Conservation (phyloP, 2,329 filamentous ascomycete species). For the Phaeosphaeriaceae sp. region DNA sequence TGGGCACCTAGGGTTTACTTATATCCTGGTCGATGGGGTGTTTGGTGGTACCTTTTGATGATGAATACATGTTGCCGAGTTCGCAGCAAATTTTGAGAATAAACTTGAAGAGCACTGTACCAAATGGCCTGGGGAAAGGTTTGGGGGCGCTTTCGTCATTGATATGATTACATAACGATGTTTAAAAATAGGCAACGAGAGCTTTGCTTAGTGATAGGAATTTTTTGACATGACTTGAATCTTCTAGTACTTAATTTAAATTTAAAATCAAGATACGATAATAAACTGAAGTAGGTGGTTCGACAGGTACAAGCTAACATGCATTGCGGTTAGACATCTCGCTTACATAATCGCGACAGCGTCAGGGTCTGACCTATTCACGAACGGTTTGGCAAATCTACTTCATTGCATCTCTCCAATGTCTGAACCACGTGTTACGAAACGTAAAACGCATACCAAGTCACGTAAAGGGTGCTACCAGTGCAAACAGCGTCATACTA, state of each 20-base stretch:
- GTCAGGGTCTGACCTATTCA: constrained; percentile 1
- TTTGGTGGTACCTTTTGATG: too few species aligned
- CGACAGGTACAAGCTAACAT: too few species aligned
- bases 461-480: constrained; percentile 39
- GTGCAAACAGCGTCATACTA: constrained; percentile 43
- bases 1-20: too few species aligned
- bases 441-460: constrained; percentile 43
- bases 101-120: background rate
- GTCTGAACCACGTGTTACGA: constrained; percentile 29
- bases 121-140: too few species aligned
- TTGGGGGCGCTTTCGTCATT: background rate
- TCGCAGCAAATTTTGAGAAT: background rate
- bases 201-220: too few species aligned
- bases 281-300: too few species aligned
- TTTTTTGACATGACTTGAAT: too few species aligned
- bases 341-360: constrained; percentile 14
- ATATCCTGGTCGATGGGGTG: too few species aligned
- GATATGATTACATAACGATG: background rate
- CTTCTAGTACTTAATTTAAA: too few species aligned
- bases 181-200: too few species aligned
- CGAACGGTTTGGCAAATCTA: background rate
- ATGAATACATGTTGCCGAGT: background rate
- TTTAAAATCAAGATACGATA: too few species aligned
- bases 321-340: constrained; percentile 1
- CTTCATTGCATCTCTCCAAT: constrained; percentile 6